phyloP scores from a whole-genome alignment of 2,329 filamentous ascomycete genomes.

The Talaromyces sp. region DNA sequence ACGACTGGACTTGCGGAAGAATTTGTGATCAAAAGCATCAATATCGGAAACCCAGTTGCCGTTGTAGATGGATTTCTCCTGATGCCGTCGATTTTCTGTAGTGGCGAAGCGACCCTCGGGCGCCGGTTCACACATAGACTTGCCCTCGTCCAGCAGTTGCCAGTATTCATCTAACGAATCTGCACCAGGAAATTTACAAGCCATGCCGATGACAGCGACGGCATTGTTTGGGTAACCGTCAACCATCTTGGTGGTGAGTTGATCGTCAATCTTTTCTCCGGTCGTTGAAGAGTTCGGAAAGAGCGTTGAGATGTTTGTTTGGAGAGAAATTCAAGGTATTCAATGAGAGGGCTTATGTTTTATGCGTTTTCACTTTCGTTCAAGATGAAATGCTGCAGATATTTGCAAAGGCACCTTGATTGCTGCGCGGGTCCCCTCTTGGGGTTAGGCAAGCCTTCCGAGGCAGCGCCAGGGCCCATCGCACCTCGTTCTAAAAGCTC shows the following conservation, averaged over 20 bases:
- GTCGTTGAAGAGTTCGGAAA: not conserved
- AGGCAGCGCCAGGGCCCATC: not conserved
- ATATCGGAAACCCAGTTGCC: conserved; percentile 71
- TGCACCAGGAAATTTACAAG: conserved; percentile 69
- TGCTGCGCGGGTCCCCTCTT: not conserved
- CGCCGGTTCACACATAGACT: conserved; percentile 39
- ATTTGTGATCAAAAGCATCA: conserved; percentile 71
- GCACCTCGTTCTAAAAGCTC: not conserved
- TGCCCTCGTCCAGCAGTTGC: conserved; percentile 32
- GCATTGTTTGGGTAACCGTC: conserved; percentile 19
- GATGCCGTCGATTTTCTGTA: conserved; percentile 64
- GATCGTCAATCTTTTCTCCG: not conserved
- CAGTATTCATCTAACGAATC: conserved; percentile 30
- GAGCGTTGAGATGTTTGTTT: not conserved
- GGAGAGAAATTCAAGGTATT: not conserved
- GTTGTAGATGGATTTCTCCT: conserved; percentile 67
- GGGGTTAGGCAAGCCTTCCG: not conserved
- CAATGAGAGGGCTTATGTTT: not conserved
- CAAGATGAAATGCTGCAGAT: not conserved
- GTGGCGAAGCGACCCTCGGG: conserved; percentile 66
- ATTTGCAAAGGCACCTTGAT: not conserved
- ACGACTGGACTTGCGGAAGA: conserved; percentile 83
- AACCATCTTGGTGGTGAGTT: not conserved
- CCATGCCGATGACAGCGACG: conserved; percentile 75
- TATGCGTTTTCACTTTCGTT: not conserved